Evolutionary conservation across 2,329 filamentous ascomycete species (phyloP).

Genomic region (Colletotrichum cordylinicola): DNA sequence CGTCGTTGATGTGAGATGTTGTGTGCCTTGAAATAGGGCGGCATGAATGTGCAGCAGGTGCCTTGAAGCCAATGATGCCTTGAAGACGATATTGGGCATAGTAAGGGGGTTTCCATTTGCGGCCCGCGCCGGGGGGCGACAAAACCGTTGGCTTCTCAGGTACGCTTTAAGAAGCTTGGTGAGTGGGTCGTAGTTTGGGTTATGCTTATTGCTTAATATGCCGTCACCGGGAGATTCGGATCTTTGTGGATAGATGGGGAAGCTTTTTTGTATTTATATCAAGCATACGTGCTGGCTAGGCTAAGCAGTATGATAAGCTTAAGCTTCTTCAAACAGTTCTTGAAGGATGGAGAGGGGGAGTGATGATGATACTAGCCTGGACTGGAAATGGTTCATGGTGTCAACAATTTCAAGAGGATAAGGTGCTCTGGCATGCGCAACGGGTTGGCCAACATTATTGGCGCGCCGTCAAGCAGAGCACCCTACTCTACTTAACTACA

Average conservation of each 20-base stretch:
- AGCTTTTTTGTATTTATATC: not conserved
- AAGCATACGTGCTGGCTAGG: not conserved
- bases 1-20: rapidly evolving
- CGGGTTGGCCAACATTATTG: rapidly evolving
- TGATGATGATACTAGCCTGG: not conserved
- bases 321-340: not conserved
- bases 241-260: not conserved
- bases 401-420: not conserved
- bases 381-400: not conserved
- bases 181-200: not conserved
- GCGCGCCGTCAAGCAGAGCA: rapidly evolving
- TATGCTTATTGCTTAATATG: not conserved
- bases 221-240: not conserved
- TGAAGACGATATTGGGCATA: not conserved
- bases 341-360: not conserved
- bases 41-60: not conserved
- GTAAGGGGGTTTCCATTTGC: not conserved
- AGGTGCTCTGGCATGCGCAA: not conserved
- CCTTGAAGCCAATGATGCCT: not conserved
- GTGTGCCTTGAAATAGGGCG: not conserved
- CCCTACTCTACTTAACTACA: rapidly evolving
- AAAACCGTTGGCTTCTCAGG: not conserved
- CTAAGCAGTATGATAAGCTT: not conserved
- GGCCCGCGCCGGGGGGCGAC: not conserved
- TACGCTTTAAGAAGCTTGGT: not conserved